These are phyloP conservation scores for Cryptococcus sp. DNA, from an alignment of 1,284 basidiomycete species.

Conservation along the genomic window DNA sequence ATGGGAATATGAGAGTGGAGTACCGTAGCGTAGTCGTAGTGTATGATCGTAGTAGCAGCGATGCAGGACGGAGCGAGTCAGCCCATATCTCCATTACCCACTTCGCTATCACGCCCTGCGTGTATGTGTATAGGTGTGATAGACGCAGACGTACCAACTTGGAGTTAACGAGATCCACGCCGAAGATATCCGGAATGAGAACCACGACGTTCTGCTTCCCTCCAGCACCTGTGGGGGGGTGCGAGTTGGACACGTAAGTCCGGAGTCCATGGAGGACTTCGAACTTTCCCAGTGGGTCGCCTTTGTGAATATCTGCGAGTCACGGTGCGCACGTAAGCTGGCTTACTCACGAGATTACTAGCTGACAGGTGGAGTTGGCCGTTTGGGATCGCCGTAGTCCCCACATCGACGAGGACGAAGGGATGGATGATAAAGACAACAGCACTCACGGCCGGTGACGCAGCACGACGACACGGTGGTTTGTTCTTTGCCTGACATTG, in stretches of 20 bases:
- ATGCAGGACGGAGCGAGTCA: not conserved
- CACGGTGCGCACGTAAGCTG: not conserved
- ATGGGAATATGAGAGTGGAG: not conserved
- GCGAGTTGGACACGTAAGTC: slow-evolving; percentile 39
- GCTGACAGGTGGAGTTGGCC: too few species aligned
- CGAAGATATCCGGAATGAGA: slow-evolving; percentile 67
- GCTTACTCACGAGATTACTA: too few species aligned
- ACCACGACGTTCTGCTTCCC: slow-evolving; percentile 61
- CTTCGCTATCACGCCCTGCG: not conserved
- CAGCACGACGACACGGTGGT: slow-evolving; percentile 41
- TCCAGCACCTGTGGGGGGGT: slow-evolving; percentile 12
- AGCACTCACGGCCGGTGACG: slow-evolving; percentile 42
- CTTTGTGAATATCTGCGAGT: slow-evolving; percentile 41
- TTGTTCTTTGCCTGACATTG: slow-evolving; percentile 24
- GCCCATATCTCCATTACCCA: too few species aligned
- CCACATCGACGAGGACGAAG: not conserved
- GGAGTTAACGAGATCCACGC: slow-evolving; percentile 62
- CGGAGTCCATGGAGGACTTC: slow-evolving; percentile 36
- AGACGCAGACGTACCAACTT: slow-evolving; percentile 16
- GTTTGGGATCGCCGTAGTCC: not conserved
- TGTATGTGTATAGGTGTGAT: too few species aligned
- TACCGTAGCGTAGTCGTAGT: not conserved
- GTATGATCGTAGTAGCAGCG: not conserved
- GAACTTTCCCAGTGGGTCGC: slow-evolving; percentile 36
- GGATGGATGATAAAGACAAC: not conserved